Base-by-base conservation (phyloP, 106 monocot genomes). In the Dactylorhiza incarnata region DNA sequence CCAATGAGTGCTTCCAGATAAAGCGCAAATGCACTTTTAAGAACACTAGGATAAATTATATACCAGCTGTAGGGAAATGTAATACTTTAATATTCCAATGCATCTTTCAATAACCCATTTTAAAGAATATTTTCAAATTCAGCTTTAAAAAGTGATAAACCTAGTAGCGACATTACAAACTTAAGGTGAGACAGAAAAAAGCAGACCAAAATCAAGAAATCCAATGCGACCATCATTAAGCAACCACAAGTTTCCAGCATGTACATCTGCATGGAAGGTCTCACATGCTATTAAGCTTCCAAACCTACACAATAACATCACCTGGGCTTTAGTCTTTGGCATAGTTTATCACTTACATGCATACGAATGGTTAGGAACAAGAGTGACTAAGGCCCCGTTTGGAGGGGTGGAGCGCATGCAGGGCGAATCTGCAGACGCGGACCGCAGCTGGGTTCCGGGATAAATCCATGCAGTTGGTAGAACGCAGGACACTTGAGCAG, bases 201-300 rank as follows among this genome's bases (percentile, higher is more conserved):
- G 48, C 77, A 52, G 47, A 96, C 95, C 95, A 83, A 96, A 96
- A 86, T 93, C 95, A 85, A 96, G 93, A 80, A 93, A 96, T 25
- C 95, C 95, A 84, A 96, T 85, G 24, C 89, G 88, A 9, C 95
- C 95, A 82, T 96, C 93, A 81, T 81, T 88, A 85, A 96, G 93
- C 80, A 96, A 76, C 95, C 95, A 96, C 25, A 96, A 76, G 74
- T 96, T 96, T 45, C 95, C 95, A 58, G 95, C 95, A 90, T 96
- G 95, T 19, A 96, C 95, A 87, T 96, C 95, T 73, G 93, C 95
- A 90, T 96, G 95, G 82, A 96, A 96, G 45, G 82, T 86, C 46
- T 96, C 92, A 81, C 95, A 93, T 63, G 83, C 82, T 70, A 96
- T 83, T 77, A 96, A 88, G 79, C 95, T 96, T 67, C 95, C 95